phyloP scores from a whole-genome alignment of 2,329 filamentous ascomycete genomes.

The Trichophyton equinum region DNA sequence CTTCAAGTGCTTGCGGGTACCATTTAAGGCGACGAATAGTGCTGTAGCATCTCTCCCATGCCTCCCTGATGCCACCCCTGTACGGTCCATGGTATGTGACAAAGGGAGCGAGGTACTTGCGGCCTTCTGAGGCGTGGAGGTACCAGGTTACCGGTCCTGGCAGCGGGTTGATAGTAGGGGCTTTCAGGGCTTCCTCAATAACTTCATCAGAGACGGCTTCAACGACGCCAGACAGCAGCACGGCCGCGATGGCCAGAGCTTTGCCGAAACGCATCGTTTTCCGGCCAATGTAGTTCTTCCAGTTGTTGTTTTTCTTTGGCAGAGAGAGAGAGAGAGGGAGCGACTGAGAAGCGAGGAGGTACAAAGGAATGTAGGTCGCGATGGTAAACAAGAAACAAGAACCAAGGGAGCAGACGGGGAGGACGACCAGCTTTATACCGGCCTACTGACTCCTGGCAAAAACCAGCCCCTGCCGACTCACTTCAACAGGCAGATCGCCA shows the following conservation, averaged over 20 bases:
- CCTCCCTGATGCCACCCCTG: slow-evolving; percentile 31
- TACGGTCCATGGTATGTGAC: slow-evolving; percentile 30
- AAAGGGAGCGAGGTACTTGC: slow-evolving; percentile 30
- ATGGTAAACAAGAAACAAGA: too few relatives aligned
- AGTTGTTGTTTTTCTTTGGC: background rate
- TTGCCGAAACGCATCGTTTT: slow-evolving; percentile 9
- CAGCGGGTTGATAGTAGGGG: slow-evolving; percentile 38
- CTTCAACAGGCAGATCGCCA: background rate
- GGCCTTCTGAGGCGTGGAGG: slow-evolving; percentile 20
- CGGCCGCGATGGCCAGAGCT: slow-evolving; percentile 7
- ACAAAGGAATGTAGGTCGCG: too few relatives aligned
- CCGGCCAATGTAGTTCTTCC: background rate
- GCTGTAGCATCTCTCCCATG: slow-evolving; percentile 40
- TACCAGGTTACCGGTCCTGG: slow-evolving; percentile 34
- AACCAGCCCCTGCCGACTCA: background rate
- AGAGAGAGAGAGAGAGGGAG: too few relatives aligned
- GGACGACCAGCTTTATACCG: background rate
- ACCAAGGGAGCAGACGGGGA: background rate
- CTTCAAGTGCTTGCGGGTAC: slow-evolving; percentile 42
- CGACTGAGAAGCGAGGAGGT: too few relatives aligned
- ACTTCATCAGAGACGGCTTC: slow-evolving; percentile 24
- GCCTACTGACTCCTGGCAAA: background rate
- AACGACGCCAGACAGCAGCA: slow-evolving; percentile 23
- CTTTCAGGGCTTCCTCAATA: too few relatives aligned
- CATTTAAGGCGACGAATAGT: slow-evolving; percentile 40